Base-by-base conservation (phyloP, 768 basidiomycete species). In the button mushroom (Agaricus bisporus) region DNA sequence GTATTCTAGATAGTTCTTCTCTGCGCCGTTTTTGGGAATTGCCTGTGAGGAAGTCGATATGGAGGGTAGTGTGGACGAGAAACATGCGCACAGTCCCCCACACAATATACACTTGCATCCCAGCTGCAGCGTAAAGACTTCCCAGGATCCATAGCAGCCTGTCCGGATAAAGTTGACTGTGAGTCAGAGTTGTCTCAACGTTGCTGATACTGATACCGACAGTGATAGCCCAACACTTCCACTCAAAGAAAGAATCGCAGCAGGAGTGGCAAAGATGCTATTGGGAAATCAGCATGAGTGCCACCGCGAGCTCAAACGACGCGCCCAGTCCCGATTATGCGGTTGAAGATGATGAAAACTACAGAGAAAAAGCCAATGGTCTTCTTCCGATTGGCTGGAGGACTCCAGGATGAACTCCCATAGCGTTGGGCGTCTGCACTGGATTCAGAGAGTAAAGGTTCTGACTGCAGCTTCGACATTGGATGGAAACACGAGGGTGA, bases 1-100 rank as follows among this genome's bases (percentile, higher is more conserved):
- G 59, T 75, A 85, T 59, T 85, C 82, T 46, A 87, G 68, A 59
- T 87, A 88, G 42, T 79, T 83, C 64, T 86, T 86, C 66, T 87
- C 85, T n/a, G 81, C 86, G 10, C 85, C 85, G 44, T 73, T 85
- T 15, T 73, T 69, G 1, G 85, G 85, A 1, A 86, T 63, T 11
- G 76, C 83, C 81, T 73, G 32, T 15, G 18, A 1, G 18, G 3
- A 32, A 17, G 36, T 57, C 41, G 42, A 28, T 50, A 41, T 3
- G 20, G 1, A 14, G 9, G 17, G n/a, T 5, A n/a, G 17, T 15
- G 4, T 32, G 14, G 45, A n/a, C 17, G 9, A 35, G 22, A 45
- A 6, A 7, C 42, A 17, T 3, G 61, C 72, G 17, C 55, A 73
- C 71, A 5, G 68, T 64, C 25, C 73, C 73, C 65, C 73, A 71